A percentile compares a stretch with the other conserved stretches of the same genome.
phyloP scores from a whole-genome alignment of 345 rosid genomes.

The Iberis pinnata region DNA sequence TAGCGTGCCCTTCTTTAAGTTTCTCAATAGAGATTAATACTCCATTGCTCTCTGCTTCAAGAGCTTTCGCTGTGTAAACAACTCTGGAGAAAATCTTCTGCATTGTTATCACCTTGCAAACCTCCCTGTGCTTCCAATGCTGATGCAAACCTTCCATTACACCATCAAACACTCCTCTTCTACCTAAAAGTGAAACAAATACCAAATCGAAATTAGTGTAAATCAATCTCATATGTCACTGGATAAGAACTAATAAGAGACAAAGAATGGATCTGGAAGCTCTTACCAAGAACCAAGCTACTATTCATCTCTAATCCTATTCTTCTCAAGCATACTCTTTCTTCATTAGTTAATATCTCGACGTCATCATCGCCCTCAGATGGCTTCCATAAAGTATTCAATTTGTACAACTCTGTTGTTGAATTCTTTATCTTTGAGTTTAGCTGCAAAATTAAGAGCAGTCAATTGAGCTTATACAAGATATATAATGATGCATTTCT shows the following conservation, averaged over 20 bases:
- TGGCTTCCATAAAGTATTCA: constrained; percentile 49
- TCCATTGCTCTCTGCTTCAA: constrained; percentile 79
- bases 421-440: constrained; percentile 52
- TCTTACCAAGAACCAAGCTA: constrained; percentile 61
- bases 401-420: constrained; percentile 38
- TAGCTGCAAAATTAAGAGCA: constrained; percentile 44
- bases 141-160: constrained; percentile 82
- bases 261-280: constrained; percentile 3
- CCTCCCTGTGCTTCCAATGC: constrained; percentile 91
- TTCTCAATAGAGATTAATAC: constrained; percentile 63
- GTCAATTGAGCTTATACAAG: neutral
- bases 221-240: neutral
- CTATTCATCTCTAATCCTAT: constrained; percentile 64
- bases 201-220: neutral
- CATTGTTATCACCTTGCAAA: constrained; percentile 67
- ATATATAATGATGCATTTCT: constrained; percentile 6
- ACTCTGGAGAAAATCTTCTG: constrained; percentile 53
- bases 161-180: constrained; percentile 81
- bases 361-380: constrained; percentile 44
- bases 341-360: constrained; percentile 68
- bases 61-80: constrained; percentile 52
- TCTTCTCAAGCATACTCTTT: constrained; percentile 63
- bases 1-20: constrained; percentile 62
- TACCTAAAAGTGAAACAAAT: constrained; percentile 38
- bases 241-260: constrained; percentile 6